phyloP scores from a whole-genome alignment of 208 protist genomes.

The Acanthamoeba triangularis region DNA sequence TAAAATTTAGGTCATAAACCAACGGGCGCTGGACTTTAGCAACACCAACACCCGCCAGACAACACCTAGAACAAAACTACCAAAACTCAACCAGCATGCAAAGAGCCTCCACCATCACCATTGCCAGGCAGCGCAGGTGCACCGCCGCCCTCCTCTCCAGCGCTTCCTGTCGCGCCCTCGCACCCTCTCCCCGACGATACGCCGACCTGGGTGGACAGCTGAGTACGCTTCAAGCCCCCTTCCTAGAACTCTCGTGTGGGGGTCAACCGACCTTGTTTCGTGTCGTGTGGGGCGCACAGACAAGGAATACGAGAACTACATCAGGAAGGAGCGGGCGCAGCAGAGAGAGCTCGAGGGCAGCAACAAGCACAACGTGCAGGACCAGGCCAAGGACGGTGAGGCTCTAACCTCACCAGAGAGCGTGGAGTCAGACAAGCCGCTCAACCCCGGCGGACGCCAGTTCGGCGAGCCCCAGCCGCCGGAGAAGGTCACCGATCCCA shows the following conservation, averaged over 20 bases:
- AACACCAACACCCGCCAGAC: no score
- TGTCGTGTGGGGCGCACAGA: background rate
- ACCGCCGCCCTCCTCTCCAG: background rate
- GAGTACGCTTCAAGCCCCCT: background rate
- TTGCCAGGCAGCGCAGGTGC: background rate
- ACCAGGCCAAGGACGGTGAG: background rate
- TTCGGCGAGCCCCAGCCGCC: background rate
- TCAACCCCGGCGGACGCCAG: slow-evolving; percentile 11
- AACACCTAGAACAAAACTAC: no score
- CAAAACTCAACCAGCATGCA: background rate
- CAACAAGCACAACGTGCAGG: slow-evolving; percentile 31
- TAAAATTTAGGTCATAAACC: no score
- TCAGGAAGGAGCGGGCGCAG: slow-evolving; percentile 2
- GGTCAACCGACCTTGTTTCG: background rate
- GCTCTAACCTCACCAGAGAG: background rate
- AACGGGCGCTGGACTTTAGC: no score
- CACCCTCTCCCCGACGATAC: background rate
- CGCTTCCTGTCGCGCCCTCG: background rate
- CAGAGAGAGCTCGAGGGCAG: slow-evolving; percentile 2
- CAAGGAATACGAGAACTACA: slow-evolving; percentile 30
- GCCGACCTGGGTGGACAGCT: slow-evolving; percentile 1
- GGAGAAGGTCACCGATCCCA: slow-evolving; percentile 35
- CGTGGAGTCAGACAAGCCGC: background rate
- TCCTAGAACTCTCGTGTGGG: background rate
- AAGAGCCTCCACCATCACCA: background rate